phyloP scores from a whole-genome alignment of 352 stramenopile genomes.

The Pythium phragmitis region DNA sequence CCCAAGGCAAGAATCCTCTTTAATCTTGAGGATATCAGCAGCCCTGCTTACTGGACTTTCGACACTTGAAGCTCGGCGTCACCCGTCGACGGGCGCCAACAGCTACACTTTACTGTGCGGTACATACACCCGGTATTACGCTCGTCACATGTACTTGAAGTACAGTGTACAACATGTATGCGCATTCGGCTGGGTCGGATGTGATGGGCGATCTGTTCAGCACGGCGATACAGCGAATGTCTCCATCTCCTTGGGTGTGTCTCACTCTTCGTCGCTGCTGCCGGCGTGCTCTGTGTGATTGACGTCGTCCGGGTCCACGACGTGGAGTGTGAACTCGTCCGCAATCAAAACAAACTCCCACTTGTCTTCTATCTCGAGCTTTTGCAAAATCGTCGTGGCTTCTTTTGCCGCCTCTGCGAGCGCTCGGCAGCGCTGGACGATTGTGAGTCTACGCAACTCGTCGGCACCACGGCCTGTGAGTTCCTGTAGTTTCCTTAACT shows the following conservation, averaged over 20 bases:
- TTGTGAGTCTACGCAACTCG: background rate
- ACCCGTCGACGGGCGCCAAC: no score
- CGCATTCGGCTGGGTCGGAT: background rate
- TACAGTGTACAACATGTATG: background rate
- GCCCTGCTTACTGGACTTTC: no score
- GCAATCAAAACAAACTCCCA: slow-evolving; percentile 20
- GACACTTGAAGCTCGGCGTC: no score
- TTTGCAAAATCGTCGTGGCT: background rate
- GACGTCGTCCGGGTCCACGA: slow-evolving; percentile 23
- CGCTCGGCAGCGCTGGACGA: background rate
- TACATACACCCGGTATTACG: no score
- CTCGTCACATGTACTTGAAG: background rate
- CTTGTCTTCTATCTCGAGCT: slow-evolving; percentile 14
- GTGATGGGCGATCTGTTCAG: background rate
- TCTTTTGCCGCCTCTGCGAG: background rate
- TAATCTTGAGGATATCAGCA: no score
- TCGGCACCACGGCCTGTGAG: slow-evolving; percentile 1
- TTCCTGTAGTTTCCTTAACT: slow-evolving; percentile 12
- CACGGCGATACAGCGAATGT: background rate
- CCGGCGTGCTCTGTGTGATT: slow-evolving; percentile 2
- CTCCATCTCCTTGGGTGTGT: background rate
- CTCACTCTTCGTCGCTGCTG: slow-evolving; percentile 1
- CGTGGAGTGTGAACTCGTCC: slow-evolving; percentile 12
- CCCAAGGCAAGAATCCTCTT: no score
- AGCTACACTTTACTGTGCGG: no score